Base-by-base conservation (phyloP, 805 yeast genomes). In the Blastobotrys robertii region DNA sequence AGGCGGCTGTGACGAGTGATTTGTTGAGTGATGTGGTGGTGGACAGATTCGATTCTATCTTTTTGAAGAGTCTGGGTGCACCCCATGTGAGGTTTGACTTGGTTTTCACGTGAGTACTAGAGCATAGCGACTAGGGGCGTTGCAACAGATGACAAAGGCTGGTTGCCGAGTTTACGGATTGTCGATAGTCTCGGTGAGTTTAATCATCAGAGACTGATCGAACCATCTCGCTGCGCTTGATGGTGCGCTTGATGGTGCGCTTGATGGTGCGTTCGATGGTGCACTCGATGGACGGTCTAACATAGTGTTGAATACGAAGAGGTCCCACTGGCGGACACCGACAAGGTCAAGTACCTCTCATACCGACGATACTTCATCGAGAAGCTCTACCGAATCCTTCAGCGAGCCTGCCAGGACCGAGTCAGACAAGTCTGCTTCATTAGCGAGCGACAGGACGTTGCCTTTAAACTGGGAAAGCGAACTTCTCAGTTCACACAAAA, bases 11-110 rank as follows among this genome's bases (percentile, higher is more conserved):
- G 52, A 81, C 97, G 0, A 66, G 82, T 46, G 65, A 59, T 3
- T 67, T 84, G 53, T 70, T 90, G 45, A 79, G 80, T 53, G 95
- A 90, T 57, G 81, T 79, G 29, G 81, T 84, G 3, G 77, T 73
- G 43, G 97, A 90, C 62, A 76, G 94, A 56, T 90, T 90, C 59
- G 82, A 79, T 47, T 71, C 78, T 15, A 74, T 88, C 8, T 84
- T 90, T 53, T 67, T 92, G 53, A 75, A 73, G 39, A 77, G 77
- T 58, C 59, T 55, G 55, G 69, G 50, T 70, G 70, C 44, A 58
- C 73, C 50, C 55, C 48, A 50, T 10, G 49, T 86, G 55, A 78
- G 79, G 49, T 84, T 73, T 57, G 98, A 90, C 65, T 55, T 77
- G 39, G 56, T 61, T 29, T 61, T 87, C 42, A 7, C 12, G 14